These are phyloP conservation scores for Fusarium sublunatum DNA, from an alignment of 2,329 filamentous ascomycete genomes.

Conservation along the genomic window DNA sequence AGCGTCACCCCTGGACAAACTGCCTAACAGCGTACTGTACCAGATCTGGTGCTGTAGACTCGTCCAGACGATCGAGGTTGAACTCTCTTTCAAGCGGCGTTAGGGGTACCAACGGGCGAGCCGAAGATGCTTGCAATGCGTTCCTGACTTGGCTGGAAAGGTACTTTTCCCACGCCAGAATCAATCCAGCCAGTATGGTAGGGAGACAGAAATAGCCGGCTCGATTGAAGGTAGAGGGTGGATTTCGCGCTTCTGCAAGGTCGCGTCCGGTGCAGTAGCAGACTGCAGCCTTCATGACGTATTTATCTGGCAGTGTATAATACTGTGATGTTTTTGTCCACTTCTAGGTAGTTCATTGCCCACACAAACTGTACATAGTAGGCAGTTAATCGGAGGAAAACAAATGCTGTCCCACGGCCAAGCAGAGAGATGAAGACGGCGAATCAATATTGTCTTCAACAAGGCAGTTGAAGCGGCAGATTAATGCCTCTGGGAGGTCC, in stretches of 20 bases:
- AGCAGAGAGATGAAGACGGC: no score
- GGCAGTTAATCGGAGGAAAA: no score
- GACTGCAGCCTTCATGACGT: constrained; percentile 32
- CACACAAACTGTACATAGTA: no score
- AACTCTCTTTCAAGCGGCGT: constrained; percentile 33
- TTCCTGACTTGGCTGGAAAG: constrained; percentile 30
- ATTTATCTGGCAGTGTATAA: constrained; percentile 10
- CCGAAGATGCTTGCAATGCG: constrained; percentile 20
- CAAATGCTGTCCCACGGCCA: no score
- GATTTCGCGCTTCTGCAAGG: constrained; percentile 33
- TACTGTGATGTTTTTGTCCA: neutral
- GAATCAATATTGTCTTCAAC: no score
- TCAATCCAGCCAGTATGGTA: neutral
- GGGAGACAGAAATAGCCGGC: neutral
- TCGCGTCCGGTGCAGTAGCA: constrained; percentile 16
- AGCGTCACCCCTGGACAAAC: constrained; percentile 36
- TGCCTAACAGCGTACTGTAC: constrained; percentile 5
- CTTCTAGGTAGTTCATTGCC: neutral
- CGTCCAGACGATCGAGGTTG: constrained; percentile 23
- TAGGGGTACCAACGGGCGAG: constrained; percentile 22
- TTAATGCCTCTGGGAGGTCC: neutral
- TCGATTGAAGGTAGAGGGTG: constrained; percentile 2
- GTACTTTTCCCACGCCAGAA: neutral
- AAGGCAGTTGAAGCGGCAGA: neutral
- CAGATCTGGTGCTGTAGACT: constrained; percentile 30